These are phyloP conservation scores for Clavulina sp. DNA, from an alignment of 768 basidiomycete species.

Conservation along the genomic window DNA sequence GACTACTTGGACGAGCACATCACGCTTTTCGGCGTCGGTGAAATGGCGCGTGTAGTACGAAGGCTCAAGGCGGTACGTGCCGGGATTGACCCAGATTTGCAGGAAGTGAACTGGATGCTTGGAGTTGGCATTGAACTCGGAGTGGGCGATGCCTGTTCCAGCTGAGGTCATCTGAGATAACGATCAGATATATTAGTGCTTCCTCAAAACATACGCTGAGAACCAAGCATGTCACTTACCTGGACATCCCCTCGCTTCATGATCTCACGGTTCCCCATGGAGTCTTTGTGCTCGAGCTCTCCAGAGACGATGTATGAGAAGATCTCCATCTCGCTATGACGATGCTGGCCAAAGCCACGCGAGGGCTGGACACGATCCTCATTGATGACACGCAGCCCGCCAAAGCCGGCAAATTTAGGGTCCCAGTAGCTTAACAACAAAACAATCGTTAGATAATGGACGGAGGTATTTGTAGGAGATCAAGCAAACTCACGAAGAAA, in stretches of 20 bases:
- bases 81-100: slow-evolving; percentile 6
- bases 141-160: slow-evolving; percentile 82
- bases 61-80: neutral
- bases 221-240: no score
- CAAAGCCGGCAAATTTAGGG: slow-evolving; percentile 37
- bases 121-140: slow-evolving; percentile 37
- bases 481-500: slow-evolving; percentile 35
- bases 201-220: no score
- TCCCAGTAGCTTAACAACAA: slow-evolving; percentile 38
- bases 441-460: neutral
- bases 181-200: no score
- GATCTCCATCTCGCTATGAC: slow-evolving; percentile 76
- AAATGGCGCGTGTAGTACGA: slow-evolving; percentile 29
- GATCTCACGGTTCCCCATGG: slow-evolving; percentile 79
- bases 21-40: slow-evolving; percentile 61
- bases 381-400: slow-evolving; percentile 75
- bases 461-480: neutral
- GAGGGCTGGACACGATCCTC: slow-evolving; percentile 68
- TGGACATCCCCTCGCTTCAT: slow-evolving; percentile 73
- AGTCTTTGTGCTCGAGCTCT: slow-evolving; percentile 72
- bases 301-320: slow-evolving; percentile 76
- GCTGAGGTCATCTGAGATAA: slow-evolving; percentile 89
- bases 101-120: slow-evolving; percentile 14
- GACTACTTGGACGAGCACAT: slow-evolving; percentile 57
- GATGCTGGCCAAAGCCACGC: slow-evolving; percentile 75